Evolutionary conservation across 2,329 filamentous ascomycete genomes (phyloP), one percentile per base, ranked within the genome.

Genomic region (Mollisia scopiformis): DNA sequence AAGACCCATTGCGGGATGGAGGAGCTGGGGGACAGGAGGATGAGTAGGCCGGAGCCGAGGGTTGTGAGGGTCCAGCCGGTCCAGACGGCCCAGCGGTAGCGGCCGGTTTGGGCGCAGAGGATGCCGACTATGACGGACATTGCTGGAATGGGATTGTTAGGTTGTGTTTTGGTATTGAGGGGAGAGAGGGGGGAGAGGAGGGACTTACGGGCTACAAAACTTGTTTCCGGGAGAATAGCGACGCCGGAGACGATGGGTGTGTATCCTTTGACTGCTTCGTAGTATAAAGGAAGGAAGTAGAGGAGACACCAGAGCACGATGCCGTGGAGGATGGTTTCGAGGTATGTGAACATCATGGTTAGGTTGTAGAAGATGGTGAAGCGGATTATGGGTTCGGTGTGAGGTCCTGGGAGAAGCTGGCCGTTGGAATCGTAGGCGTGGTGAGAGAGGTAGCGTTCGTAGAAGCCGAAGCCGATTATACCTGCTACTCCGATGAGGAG

Each of bases 21-120:
- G 1, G 85, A 88, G 10, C 80, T 55, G 8, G 76, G 71, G 46
- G 79, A 73, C 30, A 88, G 77, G 23, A 83, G 74, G 39, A 80
- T 75, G 58, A 88, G 75, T 4, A 82, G 70, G 2, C 88, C 88
- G 6, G 82, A 75, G 2, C 88, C 86, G 2, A 87, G 66, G 0
- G 84, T 86, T 1, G 83, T 79, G 2, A 89, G 68, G 2, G 74
- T 64, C 87, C 88, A 92, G 27, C 88, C 89, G 2, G 67, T 59
- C 80, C 86, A 87, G 27, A 73, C 63, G 2, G 72, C 68, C 85
- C 81, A 66, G 3, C 85, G 80, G 72, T 90, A 91, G 46, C 75
- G 76, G 6, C 86, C 86, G 1, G 81, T 85, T 19, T 78, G 76
- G 4, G 82, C 80, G 47, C 86, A 84, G 5, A 81, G 61, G 51